phyloP scores from a whole-genome alignment of 2,329 filamentous ascomycete species.

The Acrodontium crateriforme region DNA sequence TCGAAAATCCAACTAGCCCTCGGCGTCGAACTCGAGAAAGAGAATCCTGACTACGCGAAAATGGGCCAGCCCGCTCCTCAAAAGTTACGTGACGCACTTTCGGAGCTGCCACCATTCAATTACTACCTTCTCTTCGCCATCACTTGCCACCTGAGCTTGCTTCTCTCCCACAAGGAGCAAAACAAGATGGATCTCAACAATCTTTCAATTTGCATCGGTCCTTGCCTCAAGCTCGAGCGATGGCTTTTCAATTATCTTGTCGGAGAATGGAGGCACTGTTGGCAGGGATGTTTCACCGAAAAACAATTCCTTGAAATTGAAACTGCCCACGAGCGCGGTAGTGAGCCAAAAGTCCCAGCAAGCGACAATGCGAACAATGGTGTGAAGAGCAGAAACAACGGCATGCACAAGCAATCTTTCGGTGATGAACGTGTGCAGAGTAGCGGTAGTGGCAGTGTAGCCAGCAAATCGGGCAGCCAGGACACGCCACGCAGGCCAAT shows the following conservation, averaged over 20 bases:
- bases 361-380: neutral
- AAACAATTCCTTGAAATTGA: slow-evolving; percentile 32
- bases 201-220: slow-evolving; percentile 91
- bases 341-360: slow-evolving; percentile 3
- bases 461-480: slow-evolving; percentile 4
- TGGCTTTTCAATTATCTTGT: slow-evolving; percentile 94
- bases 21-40: slow-evolving; percentile 62
- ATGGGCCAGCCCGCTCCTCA: slow-evolving; percentile 51
- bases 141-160: slow-evolving; percentile 83
- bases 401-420: neutral
- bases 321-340: slow-evolving; percentile 12
- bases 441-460: slow-evolving; percentile 8
- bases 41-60: slow-evolving; percentile 62
- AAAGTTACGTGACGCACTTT: slow-evolving; percentile 78
- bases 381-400: neutral
- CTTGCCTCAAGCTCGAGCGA: slow-evolving; percentile 88
- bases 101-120: slow-evolving; percentile 88
- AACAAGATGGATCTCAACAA: slow-evolving; percentile 99
- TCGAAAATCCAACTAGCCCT: slow-evolving; percentile 71
- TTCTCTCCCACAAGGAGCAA: slow-evolving; percentile 82
- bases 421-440: slow-evolving; percentile 5
- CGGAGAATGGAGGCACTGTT: slow-evolving; percentile 90
- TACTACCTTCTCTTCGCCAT: slow-evolving; percentile 97
- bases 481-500: neutral
- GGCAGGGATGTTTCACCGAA: slow-evolving; percentile 91